These are phyloP conservation scores for Solanum arcanum DNA, from an alignment of 257 asterid genomes.

Conservation along the genomic window DNA sequence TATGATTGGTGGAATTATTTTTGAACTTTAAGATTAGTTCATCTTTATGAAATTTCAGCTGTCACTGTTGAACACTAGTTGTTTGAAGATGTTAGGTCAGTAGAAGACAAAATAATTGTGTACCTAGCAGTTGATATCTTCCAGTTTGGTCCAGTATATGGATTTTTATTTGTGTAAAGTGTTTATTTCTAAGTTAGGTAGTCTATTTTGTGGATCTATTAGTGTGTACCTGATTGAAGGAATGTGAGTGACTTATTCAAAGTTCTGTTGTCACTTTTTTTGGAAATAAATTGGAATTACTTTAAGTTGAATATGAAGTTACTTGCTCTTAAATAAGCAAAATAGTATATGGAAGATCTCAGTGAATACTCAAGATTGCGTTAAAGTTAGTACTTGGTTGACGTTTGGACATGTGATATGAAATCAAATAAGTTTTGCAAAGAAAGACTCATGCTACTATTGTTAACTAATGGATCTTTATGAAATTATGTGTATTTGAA, in stretches of 20 bases:
- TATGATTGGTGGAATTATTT: neutral
- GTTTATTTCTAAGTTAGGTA: neutral
- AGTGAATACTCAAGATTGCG: neutral
- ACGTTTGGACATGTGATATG: neutral
- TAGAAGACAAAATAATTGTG: neutral
- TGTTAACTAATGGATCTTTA: neutral
- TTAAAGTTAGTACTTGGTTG: neutral
- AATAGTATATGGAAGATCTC: neutral
- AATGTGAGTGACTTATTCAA: neutral
- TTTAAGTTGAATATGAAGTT: neutral
- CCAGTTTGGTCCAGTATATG: neutral
- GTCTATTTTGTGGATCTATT: neutral
- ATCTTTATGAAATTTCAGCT: neutral
- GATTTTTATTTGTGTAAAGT: neutral
- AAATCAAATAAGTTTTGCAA: neutral
- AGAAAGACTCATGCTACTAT: neutral
- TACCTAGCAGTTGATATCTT: neutral
- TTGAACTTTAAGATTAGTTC: neutral
- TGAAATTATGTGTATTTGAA: too few species aligned
- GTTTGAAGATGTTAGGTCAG: neutral
- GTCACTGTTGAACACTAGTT: neutral
- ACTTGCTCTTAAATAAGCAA: neutral
- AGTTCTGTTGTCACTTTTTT: neutral
- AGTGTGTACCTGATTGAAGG: neutral
- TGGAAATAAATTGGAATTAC: neutral